phyloP scores from a whole-genome alignment of 192 early-diverging fungal genomes.

The Linderina pennispora region DNA sequence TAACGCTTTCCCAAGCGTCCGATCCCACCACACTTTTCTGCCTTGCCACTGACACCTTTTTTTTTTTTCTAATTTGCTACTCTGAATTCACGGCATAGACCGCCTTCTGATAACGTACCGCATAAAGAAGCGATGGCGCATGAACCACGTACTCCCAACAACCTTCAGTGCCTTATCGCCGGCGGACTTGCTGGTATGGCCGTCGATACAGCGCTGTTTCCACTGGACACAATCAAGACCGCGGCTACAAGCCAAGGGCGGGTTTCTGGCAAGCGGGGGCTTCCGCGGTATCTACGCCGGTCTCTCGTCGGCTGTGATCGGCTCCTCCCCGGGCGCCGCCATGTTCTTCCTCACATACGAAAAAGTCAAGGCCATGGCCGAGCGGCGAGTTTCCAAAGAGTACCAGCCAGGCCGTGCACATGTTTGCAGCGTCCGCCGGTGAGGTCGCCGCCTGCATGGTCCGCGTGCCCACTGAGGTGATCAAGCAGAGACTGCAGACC shows the following conservation, averaged over 20 bases:
- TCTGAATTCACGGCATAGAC: too few relatives aligned
- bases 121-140: conserved; percentile 11
- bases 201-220: conserved; percentile 90
- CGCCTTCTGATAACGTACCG: too few relatives aligned
- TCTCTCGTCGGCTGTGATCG: conserved; percentile 83
- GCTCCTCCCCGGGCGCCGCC: conserved; percentile 82
- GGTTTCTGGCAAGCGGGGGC: conserved; percentile 80
- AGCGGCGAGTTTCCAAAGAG: conserved; percentile 11
- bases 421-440: conserved; percentile 83
- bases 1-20: too few relatives aligned
- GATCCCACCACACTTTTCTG: too few relatives aligned
- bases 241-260: conserved; percentile 80
- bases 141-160: conserved; percentile 22
- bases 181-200: conserved; percentile 89
- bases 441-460: conserved; percentile 91
- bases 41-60: too few relatives aligned
- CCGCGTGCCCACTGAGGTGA: conserved; percentile 91
- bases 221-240: conserved; percentile 97
- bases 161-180: conserved; percentile 55
- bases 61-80: too few relatives aligned
- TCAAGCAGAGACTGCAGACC: conserved; percentile 95
- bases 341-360: conserved; percentile 95
- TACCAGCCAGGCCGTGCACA: conserved; percentile 70
- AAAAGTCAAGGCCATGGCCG: conserved; percentile 53
- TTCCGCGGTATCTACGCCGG: conserved; percentile 90